Base-by-base conservation (phyloP, 495 filamentous ascomycete species). In the Patellaria atrata region DNA sequence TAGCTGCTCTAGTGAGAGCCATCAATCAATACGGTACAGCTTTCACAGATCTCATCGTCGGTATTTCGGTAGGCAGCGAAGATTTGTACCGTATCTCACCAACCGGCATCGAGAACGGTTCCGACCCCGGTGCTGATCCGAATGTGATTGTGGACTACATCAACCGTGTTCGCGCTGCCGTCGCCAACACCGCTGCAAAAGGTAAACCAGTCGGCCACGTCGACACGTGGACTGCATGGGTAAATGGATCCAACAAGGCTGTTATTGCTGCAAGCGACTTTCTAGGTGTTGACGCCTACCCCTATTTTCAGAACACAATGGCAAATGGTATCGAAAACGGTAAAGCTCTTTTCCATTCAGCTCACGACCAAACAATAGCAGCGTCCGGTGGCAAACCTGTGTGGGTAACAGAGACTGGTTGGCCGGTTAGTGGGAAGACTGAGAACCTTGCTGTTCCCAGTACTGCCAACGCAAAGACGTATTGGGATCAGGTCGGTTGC, bases 321-420 rank as follows among this genome's bases (percentile, higher is more conserved):
- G 44, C 57, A 38, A 86, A 87, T 57, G 56, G 50, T 44, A 79
- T 86, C 49, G 55, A 52, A 8, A 62, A 70, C 45, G 73, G 63
- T 53, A 70, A 68, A 44, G 28, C 35, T 7, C 62, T 80, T 33
- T 86, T 85, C 62, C 53, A 70, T 19, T 70, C 68, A 17, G 70
- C 79, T 16, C 61, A 77, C 9, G 47, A 55, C 16, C 25, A 27
- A 27, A 83, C 80, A 37, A 57, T 69, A 45, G 52, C 52, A 17
- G 72, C 61, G 23, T 70, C 67, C 34, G 58, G 61, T 14, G 69
- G 65, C 39, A 87, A 84, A 68, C 62, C 68, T 10, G 71, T 93
- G 48, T 86, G 85, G 77, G 67, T 93, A 42, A 93, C 83, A 15
- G 85, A 93, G 68, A 91, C 83, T 17, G 86, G 85, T 42, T 87